Base-by-base conservation (phyloP, 768 basidiomycete genomes). In the Phylloporus arenicola region DNA sequence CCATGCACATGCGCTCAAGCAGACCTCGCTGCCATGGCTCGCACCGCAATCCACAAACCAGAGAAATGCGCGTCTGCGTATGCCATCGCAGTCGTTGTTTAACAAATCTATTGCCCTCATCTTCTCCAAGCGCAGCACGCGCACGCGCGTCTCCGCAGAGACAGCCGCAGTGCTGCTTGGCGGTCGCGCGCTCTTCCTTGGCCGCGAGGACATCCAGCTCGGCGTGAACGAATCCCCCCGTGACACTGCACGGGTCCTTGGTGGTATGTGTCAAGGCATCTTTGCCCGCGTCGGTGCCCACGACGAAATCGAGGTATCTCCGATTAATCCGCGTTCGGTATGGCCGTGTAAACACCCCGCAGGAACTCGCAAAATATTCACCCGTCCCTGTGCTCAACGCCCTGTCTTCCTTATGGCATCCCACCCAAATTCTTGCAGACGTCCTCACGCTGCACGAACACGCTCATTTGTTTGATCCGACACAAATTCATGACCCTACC, bases 271-370 rank as follows among this genome's bases (percentile, higher is more conserved):
- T 50, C 85, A 97, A 68, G 96, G 94, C 13, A 90, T 98, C 48
- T 95, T 98, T 72, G 95, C 96, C 22, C 86, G 96, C 41, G 94
- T 99, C 4, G 92, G 92, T 4, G 86, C 80, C 25, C 96, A 99
- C 68, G 75, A 77, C 2, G 96, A 99, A 65, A 86, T 98, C 43
- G 94, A 95, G 80, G 93, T 90, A 47, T 39, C 78, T 65, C 3
- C 24, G 17, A 20, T 10, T 31, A n/a, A 17, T n/a, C n/a, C 48
- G 49, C 31, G 20, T 40, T 39, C 27, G 17, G 40, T 33, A 5
- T 19, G 6, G 11, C 17, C 47, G 39, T 30, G 24, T 38, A 14
- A 46, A 45, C 27, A 25, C 24, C 22, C 12, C n/a, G 24, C 62
- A 96, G 94, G 90, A 91, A 74, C 76, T 99, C 20, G 93, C 91